A percentile compares a stretch with the other conserved stretches of the same genome.
Evolutionary conservation across 2,329 filamentous ascomycete species (phyloP).

Genomic region (Xylariaceae sp.): DNA sequence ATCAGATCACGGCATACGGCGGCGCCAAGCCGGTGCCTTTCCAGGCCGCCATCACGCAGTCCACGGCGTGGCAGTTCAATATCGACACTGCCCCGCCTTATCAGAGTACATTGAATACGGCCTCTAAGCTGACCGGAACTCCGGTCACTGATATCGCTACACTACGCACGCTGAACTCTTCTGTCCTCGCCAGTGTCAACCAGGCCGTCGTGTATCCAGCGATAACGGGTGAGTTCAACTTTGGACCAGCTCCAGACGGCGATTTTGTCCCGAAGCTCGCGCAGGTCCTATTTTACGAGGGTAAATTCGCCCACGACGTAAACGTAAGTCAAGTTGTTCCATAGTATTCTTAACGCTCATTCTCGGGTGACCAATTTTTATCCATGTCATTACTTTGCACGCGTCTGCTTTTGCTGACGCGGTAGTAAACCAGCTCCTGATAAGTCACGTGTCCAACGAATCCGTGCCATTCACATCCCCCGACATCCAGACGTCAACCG

Average conservation of each 20-base stretch:
- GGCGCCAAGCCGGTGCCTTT: conserved; percentile 39
- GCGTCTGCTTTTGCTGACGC: neutral
- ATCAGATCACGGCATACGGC: conserved; percentile 54
- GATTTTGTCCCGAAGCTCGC: conserved; percentile 33
- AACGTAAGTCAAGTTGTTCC: conserved; percentile 18
- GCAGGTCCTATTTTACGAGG: conserved; percentile 31
- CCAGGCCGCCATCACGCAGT: conserved; percentile 30
- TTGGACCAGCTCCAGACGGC: conserved; percentile 36
- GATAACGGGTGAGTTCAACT: conserved; percentile 36
- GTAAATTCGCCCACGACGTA: conserved; percentile 28
- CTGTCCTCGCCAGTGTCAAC: conserved; percentile 28
- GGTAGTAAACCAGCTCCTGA: conserved; percentile 24
- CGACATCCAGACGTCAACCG: conserved; percentile 46
- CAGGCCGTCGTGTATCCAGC: conserved; percentile 32
- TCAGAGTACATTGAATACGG: neutral
- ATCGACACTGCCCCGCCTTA: conserved; percentile 15
- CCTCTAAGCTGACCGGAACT: conserved; percentile 22
- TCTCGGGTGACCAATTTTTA: too few species aligned
- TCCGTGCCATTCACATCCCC: conserved; percentile 49
- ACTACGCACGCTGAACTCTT: conserved; percentile 14
- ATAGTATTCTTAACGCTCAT: neutral
- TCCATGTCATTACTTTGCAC: neutral
- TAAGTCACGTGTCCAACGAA: conserved; percentile 54
- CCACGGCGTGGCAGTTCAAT: conserved; percentile 35
- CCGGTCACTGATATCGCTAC: conserved; percentile 13